These are phyloP conservation scores for Recurvomyces mirabilis DNA, from an alignment of 495 filamentous ascomycete species.

Conservation along the genomic window DNA sequence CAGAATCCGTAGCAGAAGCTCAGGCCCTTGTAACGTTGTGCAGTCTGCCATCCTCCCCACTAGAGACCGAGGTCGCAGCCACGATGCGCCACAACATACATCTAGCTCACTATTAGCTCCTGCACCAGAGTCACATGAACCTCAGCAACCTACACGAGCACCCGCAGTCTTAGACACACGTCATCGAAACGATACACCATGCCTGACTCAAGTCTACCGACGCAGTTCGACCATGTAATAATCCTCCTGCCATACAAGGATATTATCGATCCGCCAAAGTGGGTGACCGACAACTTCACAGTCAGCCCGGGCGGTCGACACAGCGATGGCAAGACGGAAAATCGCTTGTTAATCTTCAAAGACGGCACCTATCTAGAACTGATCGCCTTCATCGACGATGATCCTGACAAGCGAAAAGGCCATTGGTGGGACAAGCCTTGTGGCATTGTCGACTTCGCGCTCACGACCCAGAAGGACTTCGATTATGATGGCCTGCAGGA, in stretches of 20 bases:
- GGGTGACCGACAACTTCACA: conserved; percentile 41
- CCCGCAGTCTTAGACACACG: too few relatives aligned
- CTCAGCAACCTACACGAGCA: too few relatives aligned
- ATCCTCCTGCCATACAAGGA: conserved; percentile 39
- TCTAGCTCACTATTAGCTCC: too few relatives aligned
- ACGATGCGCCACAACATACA: too few relatives aligned
- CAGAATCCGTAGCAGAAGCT: too few relatives aligned
- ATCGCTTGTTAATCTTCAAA: conserved; percentile 43
- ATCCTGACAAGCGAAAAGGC: conserved; percentile 28
- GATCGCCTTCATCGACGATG: conserved; percentile 45
- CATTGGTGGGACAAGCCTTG: conserved; percentile 42
- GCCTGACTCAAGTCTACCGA: too few relatives aligned
- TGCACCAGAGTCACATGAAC: too few relatives aligned
- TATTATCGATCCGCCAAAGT: conserved; percentile 34
- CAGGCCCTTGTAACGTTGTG: too few relatives aligned
- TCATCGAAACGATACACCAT: too few relatives aligned
- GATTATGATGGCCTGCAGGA: conserved; percentile 19
- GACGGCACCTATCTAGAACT: conserved; percentile 52
- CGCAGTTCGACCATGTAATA: conserved; percentile 46
- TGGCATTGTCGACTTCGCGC: conserved; percentile 44
- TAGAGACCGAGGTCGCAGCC: too few relatives aligned
- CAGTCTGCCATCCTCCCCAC: too few relatives aligned
- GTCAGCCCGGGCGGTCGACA: conserved; percentile 43
- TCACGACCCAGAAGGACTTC: conserved; percentile 31
- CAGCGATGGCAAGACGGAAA: conserved; percentile 43